Base-by-base conservation (phyloP, 2,329 filamentous ascomycete species). In the Parascedosporium putredinis region DNA sequence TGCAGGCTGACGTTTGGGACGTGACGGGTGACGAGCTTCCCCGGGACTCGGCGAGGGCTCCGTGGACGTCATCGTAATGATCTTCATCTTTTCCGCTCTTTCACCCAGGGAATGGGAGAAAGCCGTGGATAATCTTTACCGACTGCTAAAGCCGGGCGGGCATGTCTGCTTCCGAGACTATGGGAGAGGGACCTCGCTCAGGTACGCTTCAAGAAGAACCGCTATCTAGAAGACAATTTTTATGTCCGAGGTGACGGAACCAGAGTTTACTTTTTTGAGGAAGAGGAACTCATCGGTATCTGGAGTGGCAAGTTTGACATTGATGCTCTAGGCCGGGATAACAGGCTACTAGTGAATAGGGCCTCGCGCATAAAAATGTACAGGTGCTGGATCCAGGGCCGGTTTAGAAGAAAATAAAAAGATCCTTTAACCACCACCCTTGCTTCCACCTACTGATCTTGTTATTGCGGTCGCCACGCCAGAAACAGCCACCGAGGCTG, bases 361-460 rank as follows among this genome's bases (percentile, higher is more conserved):
- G 87, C 90, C 50, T 79, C 84, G 60, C 85, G 89, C 67, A 73
- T 95, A 45, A 98, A 97, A 70, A 98, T 98, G 93, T 97, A 97
- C 67, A 81, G 93, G 53, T 97, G 91, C 71, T 98, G 93, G 89
- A 79, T 94, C 64, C 88, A 94, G 66, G 88, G 86, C 25, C 79
- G 81, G 3, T 94, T 93, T 64, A 79, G 75, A 42, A 51, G 23
- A 50, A 50, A 25, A 49, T 34, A 18, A 47, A 34, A 43, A 18
- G 34, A 45, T 38, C 9, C 2, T 31, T 14, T 16, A 14, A 20
- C n/a, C 5, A 16, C 18, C 20, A 40, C 14, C 12, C 38, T 31
- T 29, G 45, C 40, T 14, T 36, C 31, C 45, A 12, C 23, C 43
- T 29, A n/a, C n/a, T n/a, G n/a, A n/a, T n/a, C n/a, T n/a, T n/a